These are phyloP conservation scores for Craterostigma plantagineum DNA, from an alignment of 257 asterid species.

Conservation along the genomic window DNA sequence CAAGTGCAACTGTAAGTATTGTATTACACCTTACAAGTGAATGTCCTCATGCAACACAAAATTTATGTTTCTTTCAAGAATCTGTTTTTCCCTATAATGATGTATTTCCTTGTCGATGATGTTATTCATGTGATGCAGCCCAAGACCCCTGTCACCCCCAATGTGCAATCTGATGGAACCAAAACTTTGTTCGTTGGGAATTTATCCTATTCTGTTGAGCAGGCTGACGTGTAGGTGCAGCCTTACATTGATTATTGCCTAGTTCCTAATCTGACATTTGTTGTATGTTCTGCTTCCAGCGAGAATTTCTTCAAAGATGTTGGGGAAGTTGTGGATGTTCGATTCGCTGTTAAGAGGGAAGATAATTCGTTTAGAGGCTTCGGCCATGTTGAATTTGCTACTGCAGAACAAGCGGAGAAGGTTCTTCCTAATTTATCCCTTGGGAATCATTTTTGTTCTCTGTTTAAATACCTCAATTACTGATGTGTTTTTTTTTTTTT, in stretches of 20 bases:
- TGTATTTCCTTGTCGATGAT: background rate
- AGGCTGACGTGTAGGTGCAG: slow-evolving; percentile 43
- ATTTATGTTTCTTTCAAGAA: background rate
- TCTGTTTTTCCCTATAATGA: background rate
- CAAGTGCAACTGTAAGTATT: slow-evolving; percentile 1
- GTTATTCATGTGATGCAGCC: slow-evolving; percentile 20
- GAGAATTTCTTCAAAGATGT: slow-evolving; percentile 49
- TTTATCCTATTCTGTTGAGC: slow-evolving; percentile 36
- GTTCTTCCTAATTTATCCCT: slow-evolving; percentile 11
- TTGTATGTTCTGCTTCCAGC: slow-evolving; percentile 16
- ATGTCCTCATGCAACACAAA: background rate
- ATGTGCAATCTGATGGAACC: slow-evolving; percentile 24
- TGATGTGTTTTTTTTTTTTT: too few species aligned
- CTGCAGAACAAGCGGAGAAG: slow-evolving; percentile 32
- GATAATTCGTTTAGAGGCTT: slow-evolving; percentile 47
- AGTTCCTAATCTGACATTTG: background rate
- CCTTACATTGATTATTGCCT: background rate
- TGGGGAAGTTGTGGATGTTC: slow-evolving; percentile 55
- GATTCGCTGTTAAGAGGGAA: slow-evolving; percentile 28
- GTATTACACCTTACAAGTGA: slow-evolving; percentile 14
- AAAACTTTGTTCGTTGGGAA: slow-evolving; percentile 68
- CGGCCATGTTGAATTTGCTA: slow-evolving; percentile 49
- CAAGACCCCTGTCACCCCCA: slow-evolving; percentile 29
- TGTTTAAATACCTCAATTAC: background rate
- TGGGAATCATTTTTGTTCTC: background rate